phyloP scores from a whole-genome alignment of 169 alveolate genomes.

The Plasmodium yoelii region DNA sequence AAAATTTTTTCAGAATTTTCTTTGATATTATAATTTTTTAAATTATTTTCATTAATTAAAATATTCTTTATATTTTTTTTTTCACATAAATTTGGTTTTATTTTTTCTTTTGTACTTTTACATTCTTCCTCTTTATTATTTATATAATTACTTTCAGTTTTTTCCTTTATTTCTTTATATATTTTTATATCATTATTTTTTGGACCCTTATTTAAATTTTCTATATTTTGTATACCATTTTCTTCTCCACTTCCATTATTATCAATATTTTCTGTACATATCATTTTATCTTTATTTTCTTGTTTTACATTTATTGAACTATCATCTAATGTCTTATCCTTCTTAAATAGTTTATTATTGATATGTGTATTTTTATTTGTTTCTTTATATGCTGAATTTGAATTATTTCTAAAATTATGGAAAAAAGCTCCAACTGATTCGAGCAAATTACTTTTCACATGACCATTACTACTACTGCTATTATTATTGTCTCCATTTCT shows the following conservation, averaged over 20 bases:
- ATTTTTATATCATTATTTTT: too few relatives aligned
- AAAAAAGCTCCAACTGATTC: conserved; percentile 40
- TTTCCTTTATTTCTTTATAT: too few relatives aligned
- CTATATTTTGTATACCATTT: too few relatives aligned
- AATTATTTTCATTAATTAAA: neutral
- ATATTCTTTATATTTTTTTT: too few relatives aligned
- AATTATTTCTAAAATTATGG: conserved; percentile 7
- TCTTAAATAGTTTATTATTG: neutral
- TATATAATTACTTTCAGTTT: too few relatives aligned
- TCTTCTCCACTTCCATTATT: neutral
- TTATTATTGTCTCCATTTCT: neutral
- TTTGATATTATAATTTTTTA: neutral
- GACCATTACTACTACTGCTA: neutral
- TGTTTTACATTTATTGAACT: neutral
- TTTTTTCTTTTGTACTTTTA: too few relatives aligned
- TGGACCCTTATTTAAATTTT: too few relatives aligned
- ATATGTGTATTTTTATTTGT: neutral
- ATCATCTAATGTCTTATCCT: neutral
- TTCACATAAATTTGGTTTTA: too few relatives aligned
- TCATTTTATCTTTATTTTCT: neutral
- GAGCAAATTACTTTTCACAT: conserved; percentile 3
- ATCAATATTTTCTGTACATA: neutral
- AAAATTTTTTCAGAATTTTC: conserved; percentile 15
- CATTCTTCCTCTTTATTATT: too few relatives aligned
- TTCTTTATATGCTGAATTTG: neutral